phyloP scores from a whole-genome alignment of 805 yeast species.

The Candida succiphila region DNA sequence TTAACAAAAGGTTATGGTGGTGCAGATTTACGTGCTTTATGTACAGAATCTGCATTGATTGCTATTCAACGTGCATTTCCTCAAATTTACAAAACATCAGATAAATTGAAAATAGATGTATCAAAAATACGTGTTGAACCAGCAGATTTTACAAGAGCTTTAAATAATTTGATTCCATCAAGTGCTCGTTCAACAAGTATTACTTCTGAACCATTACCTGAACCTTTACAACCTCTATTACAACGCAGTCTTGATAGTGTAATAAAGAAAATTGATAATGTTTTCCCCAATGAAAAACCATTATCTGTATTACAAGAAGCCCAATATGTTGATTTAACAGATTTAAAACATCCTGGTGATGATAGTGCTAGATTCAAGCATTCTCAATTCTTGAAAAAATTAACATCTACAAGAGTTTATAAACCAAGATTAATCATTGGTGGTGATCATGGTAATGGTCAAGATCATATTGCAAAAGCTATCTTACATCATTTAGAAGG shows the following conservation, averaged over 20 bases:
- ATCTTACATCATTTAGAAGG: slow-evolving; percentile 78
- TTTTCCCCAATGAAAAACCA: slow-evolving; percentile 54
- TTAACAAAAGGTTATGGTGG: slow-evolving; percentile 97
- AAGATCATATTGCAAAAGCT: slow-evolving; percentile 76
- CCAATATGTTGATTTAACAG: slow-evolving; percentile 47
- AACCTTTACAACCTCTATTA: slow-evolving; percentile 55
- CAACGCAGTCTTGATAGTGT: slow-evolving; percentile 37
- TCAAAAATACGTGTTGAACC: slow-evolving; percentile 62
- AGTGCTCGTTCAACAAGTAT: slow-evolving; percentile 73
- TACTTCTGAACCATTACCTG: slow-evolving; percentile 72
- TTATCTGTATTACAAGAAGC: slow-evolving; percentile 61
- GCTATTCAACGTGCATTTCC: slow-evolving; percentile 91
- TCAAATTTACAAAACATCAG: slow-evolving; percentile 72
- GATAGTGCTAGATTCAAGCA: slow-evolving; percentile 62
- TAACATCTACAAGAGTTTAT: slow-evolving; percentile 46
- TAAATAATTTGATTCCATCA: slow-evolving; percentile 84
- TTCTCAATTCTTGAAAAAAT: slow-evolving; percentile 45
- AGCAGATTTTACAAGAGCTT: slow-evolving; percentile 76
- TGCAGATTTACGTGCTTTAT: slow-evolving; percentile 88
- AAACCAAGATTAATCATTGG: slow-evolving; percentile 71
- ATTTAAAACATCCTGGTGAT: slow-evolving; percentile 34
- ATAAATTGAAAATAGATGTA: slow-evolving; percentile 69
- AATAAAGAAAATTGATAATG: slow-evolving; percentile 34
- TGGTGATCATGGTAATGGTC: slow-evolving; percentile 79
- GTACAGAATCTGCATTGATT: slow-evolving; percentile 91